A percentile compares a stretch with the other conserved stretches of the same genome.
Evolutionary conservation across 345 rosid genomes (phyloP).

Genomic region (Hypericum androsaemum): DNA sequence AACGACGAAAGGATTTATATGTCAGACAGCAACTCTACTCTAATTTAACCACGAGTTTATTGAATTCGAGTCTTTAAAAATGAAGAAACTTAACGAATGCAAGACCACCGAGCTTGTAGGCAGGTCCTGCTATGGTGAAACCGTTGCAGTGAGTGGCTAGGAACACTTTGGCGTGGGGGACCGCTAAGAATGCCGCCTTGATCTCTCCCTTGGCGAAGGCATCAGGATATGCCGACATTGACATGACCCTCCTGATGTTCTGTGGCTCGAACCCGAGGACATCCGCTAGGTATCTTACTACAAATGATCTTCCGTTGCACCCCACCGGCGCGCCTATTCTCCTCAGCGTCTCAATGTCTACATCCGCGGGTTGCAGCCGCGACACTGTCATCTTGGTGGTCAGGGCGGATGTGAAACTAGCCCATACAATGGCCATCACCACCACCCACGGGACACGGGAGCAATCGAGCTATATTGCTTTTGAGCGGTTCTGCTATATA

Average conservation of each 20-base stretch:
- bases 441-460: slow-evolving; percentile 12
- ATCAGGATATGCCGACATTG: slow-evolving; percentile 3
- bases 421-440: slow-evolving; percentile 16
- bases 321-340: slow-evolving; percentile 13
- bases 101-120: slow-evolving; percentile 14
- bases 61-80: neutral
- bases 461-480: slow-evolving; percentile 3
- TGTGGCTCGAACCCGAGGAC: slow-evolving; percentile 1
- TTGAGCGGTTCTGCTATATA: slow-evolving; percentile 9
- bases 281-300: slow-evolving; percentile 6
- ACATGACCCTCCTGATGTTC: slow-evolving; percentile 1
- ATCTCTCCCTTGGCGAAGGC: slow-evolving; percentile 11
- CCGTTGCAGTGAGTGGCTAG: slow-evolving; percentile 14
- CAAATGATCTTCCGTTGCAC: slow-evolving; percentile 1
- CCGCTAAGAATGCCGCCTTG: slow-evolving; percentile 20
- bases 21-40: too few relatives aligned
- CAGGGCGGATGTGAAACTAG: slow-evolving; percentile 17
- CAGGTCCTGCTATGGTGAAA: slow-evolving; percentile 8
- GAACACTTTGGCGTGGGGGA: slow-evolving; percentile 17
- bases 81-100: slow-evolving; percentile 13
- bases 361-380: slow-evolving; percentile 2
- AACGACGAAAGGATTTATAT: too few relatives aligned
- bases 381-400: slow-evolving; percentile 17
- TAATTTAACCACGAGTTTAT: too few relatives aligned
- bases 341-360: slow-evolving; percentile 10